These are phyloP conservation scores for Viola pubescens DNA, from an alignment of 441 rosid genomes.

Conservation along the genomic window DNA sequence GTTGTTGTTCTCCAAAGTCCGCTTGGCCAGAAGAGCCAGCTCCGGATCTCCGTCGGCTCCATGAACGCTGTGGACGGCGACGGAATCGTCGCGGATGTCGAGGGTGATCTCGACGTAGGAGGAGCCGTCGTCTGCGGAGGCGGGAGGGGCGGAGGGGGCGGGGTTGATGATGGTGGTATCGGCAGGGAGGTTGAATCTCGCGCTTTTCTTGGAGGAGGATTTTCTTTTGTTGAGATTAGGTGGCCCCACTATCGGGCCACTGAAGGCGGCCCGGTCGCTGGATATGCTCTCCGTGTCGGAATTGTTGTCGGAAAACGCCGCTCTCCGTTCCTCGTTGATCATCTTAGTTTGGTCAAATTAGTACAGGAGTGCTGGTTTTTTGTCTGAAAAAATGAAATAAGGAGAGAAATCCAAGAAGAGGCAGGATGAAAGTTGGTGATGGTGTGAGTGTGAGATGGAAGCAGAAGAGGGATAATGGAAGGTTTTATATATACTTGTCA, in stretches of 20 bases:
- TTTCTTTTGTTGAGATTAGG: slow-evolving; percentile 34
- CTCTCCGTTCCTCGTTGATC: slow-evolving; percentile 33
- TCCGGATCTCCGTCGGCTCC: slow-evolving; percentile 51
- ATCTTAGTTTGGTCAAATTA: slow-evolving; percentile 5
- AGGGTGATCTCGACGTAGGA: slow-evolving; percentile 66
- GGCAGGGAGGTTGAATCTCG: slow-evolving; percentile 51
- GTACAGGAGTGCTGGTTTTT: not conserved
- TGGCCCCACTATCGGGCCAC: slow-evolving; percentile 47
- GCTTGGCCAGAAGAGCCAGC: slow-evolving; percentile 49
- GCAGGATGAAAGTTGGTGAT: no score
- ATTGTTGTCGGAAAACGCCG: slow-evolving; percentile 37
- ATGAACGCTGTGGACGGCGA: slow-evolving; percentile 76
- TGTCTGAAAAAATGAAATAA: not conserved
- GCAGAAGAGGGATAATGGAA: not conserved
- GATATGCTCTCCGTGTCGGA: slow-evolving; percentile 61
- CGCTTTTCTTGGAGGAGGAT: slow-evolving; percentile 56
- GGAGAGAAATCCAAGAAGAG: not conserved
- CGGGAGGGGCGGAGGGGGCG: slow-evolving; percentile 15
- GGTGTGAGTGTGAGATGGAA: not conserved
- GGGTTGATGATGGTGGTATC: no score
- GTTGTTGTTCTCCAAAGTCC: slow-evolving; percentile 42
- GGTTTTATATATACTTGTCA: not conserved
- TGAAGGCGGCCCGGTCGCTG: slow-evolving; percentile 51
- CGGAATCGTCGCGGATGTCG: slow-evolving; percentile 61
- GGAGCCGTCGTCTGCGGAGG: slow-evolving; percentile 29